Percentiles rank a stretch among this genome's conserved stretches.
Evolutionary conservation across 2,329 filamentous ascomycete genomes (phyloP).

Genomic region (Rutstroemia sp.): DNA sequence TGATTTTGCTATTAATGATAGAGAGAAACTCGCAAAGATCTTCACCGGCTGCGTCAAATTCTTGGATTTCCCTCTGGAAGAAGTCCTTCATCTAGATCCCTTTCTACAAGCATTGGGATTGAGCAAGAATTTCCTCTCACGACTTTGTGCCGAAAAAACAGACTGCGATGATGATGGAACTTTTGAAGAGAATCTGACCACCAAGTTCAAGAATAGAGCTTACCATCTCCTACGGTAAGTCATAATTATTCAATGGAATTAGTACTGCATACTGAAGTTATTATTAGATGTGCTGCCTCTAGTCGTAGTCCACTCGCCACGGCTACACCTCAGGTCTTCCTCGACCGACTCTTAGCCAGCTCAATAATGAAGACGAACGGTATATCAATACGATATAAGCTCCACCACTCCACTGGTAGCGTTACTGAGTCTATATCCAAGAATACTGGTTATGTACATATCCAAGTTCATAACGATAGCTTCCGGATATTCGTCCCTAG

Average conservation of each 20-base stretch:
- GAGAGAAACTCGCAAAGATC: conserved; percentile 10
- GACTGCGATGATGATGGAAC: background rate
- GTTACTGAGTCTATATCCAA: background rate
- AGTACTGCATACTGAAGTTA: background rate
- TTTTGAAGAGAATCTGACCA: background rate
- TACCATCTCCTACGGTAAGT: background rate
- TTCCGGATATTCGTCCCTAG: conserved; percentile 10
- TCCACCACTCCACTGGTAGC: background rate
- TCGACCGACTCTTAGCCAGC: background rate
- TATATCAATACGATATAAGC: background rate
- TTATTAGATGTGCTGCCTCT: background rate
- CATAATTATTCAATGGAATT: background rate
- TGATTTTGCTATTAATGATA: conserved; percentile 11
- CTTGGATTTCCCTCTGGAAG: conserved; percentile 12
- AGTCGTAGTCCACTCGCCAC: background rate
- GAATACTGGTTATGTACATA: conserved; percentile 8
- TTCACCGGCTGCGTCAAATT: conserved; percentile 7
- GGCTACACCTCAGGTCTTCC: background rate
- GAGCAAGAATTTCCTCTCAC: conserved; percentile 3
- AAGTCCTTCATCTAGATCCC: conserved; percentile 9
- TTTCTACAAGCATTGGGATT: conserved; percentile 9
- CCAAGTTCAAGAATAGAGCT: background rate
- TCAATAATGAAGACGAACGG: background rate
- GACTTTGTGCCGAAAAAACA: background rate
- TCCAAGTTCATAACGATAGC: conserved; percentile 3